These are phyloP conservation scores for Trichoderma reesei DNA, from an alignment of 495 filamentous ascomycete genomes.

Conservation along the genomic window DNA sequence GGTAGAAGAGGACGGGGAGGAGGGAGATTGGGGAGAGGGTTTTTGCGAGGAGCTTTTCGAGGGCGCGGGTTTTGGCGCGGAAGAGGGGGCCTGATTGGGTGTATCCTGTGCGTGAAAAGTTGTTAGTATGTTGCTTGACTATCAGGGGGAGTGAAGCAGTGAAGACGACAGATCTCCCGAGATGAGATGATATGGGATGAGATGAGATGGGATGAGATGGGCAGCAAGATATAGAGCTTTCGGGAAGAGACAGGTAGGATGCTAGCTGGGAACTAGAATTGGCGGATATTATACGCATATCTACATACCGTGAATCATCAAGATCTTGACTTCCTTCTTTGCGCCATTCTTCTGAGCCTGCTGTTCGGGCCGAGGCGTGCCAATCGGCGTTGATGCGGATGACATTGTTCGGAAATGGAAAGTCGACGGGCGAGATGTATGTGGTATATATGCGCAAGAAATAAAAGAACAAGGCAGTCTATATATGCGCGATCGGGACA, in stretches of 20 bases:
- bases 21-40: conserved; percentile 49
- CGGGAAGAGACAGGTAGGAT: not conserved
- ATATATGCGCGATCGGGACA: not conserved
- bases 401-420: conserved; percentile 4
- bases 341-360: conserved; percentile 15
- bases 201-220: not conserved
- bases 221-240: not conserved
- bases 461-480: not conserved
- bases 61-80: conserved; percentile 78
- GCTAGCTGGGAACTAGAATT: no score
- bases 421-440: not conserved
- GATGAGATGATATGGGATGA: not conserved
- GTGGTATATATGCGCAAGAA: not conserved
- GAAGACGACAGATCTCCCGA: no score
- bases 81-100: conserved; percentile 85
- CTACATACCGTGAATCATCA: conserved; percentile 49
- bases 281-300: no score
- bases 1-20: conserved; percentile 49
- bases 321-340: conserved; percentile 38
- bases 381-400: not conserved
- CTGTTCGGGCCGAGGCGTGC: conserved; percentile 11
- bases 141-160: no score
- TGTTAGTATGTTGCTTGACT: conserved; percentile 2
- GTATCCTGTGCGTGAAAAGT: conserved; percentile 46
- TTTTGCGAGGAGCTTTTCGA: conserved; percentile 72